phyloP scores from a whole-genome alignment of 306 rosid species.

The Urtica urens region DNA sequence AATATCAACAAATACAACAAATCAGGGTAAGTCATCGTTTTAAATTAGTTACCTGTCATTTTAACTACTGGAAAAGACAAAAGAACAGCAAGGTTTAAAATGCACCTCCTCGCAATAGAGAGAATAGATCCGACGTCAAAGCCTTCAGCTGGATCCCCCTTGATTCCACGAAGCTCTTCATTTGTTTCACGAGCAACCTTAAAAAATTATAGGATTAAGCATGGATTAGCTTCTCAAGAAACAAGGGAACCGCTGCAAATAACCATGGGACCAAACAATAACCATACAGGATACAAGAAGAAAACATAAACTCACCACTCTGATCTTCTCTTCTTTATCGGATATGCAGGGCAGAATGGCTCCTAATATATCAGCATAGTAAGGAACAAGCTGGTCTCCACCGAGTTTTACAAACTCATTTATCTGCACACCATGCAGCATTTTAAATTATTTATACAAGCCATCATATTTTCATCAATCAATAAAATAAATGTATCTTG shows the following conservation, averaged over 20 bases:
- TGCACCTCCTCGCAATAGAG: constrained; percentile 77
- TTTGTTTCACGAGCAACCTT: constrained; percentile 98
- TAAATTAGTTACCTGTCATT: neutral
- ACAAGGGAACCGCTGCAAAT: too few relatives aligned
- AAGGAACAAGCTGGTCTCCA: constrained; percentile 96
- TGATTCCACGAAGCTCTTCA: constrained; percentile 79
- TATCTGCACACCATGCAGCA: constrained; percentile 42
- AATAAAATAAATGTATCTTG: neutral
- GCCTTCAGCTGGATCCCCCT: constrained; percentile 76
- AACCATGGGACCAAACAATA: neutral
- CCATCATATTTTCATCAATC: too few relatives aligned
- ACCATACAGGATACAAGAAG: neutral
- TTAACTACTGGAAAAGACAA: constrained; percentile 8
- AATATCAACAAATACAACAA: constrained; percentile 24
- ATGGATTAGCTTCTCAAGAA: neutral
- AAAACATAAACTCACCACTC: constrained; percentile 61
- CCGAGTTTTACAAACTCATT: constrained; percentile 97
- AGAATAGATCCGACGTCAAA: constrained; percentile 83
- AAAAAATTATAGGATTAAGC: neutral
- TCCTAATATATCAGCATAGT: constrained; percentile 90
- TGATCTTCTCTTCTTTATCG: constrained; percentile 97
- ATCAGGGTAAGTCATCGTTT: neutral
- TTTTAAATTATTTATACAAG: neutral
- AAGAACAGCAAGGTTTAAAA: constrained; percentile 10
- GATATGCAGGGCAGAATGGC: constrained; percentile 97